A percentile compares a stretch with the other conserved stretches of the same genome.
Evolutionary conservation across 2,329 filamentous ascomycete species (phyloP).

Genomic region (Cercospora citrullina): DNA sequence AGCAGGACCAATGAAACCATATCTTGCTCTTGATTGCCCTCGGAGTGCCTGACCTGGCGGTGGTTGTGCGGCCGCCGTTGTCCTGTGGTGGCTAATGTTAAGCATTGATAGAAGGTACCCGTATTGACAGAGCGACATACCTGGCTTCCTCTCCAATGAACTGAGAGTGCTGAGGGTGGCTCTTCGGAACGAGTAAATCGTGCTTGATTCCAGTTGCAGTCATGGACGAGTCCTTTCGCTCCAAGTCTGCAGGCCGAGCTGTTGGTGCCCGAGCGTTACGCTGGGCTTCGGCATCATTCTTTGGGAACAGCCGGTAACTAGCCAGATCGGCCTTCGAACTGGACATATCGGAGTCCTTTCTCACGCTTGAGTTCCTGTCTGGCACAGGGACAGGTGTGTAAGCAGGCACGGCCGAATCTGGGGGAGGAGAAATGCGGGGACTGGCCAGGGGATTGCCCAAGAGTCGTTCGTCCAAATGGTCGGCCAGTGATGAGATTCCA

Average conservation of each 20-base stretch:
- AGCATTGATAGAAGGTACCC: background rate
- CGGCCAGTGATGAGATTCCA: background rate
- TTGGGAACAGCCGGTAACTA: slow-evolving; percentile 4
- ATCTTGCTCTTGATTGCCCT: background rate
- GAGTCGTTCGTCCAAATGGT: background rate
- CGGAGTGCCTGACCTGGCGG: background rate
- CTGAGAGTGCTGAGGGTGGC: background rate
- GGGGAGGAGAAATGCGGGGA: background rate
- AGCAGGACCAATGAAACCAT: background rate
- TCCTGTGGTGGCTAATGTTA: background rate
- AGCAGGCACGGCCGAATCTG: slow-evolving; percentile 11
- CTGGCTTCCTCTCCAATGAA: background rate
- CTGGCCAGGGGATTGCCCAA: background rate
- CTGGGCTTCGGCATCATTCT: background rate
- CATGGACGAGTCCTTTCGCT: slow-evolving; percentile 8
- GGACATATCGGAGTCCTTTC: background rate
- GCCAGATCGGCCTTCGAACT: background rate
- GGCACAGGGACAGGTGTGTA: slow-evolving; percentile 26
- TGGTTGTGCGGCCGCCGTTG: background rate
- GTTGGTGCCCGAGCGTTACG: background rate
- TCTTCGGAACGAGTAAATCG: slow-evolving; percentile 12
- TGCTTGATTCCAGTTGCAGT: slow-evolving; percentile 11
- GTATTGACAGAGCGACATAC: background rate
- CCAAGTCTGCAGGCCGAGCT: slow-evolving; percentile 5
- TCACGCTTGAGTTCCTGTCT: slow-evolving; percentile 18